Evolutionary conservation across 2,329 filamentous ascomycete species (phyloP), one percentile per base, ranked within the genome.

Genomic region (Xylariaceae sp.): DNA sequence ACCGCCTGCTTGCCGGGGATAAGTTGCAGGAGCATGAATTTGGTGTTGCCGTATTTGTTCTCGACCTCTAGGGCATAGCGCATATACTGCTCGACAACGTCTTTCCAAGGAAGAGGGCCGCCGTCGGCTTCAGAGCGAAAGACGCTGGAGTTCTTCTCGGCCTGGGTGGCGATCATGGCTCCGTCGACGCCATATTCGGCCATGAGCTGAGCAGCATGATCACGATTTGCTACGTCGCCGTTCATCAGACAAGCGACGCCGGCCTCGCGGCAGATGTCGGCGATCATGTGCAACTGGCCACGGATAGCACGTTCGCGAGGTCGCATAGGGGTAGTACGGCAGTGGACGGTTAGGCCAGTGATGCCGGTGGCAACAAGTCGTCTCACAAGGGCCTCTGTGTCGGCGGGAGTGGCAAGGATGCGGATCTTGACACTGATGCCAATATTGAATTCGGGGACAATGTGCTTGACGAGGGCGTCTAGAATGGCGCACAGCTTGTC

Each of bases 351-450:
- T 58, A 99, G 75, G 0, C 89, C 92, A 2, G 87, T 94, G 67
- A 99, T 97, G 2, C 94, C 94, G 0, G 94, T 99, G 46, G 79
- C 81, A 59, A 89, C 89, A 3, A 99, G 83, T 51, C 83, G 79
- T 47, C 85, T 78, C 13, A 99, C 93, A 14, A 99, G 77, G 1
- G 76, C 75, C 62, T 89, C 85, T 0, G 94, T 99, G 66, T 87
- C 75, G 53, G 85, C 86, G 0, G 88, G 75, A 0, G 86, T 89
- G 49, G 91, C 85, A 2, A 99, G 78, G 22, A 99, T 80, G 45
- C 94, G 84, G 53, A 99, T 99, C 76, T 99, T 99, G 62, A 99
- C 94, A 63, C 90, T 96, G 66, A 99, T 94, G 50, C 93, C 92
- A 59, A 99, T 95, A 58, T 92, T 81, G 62, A 87, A 91, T 36